These are phyloP conservation scores for Exophiala xenobiotica DNA, from an alignment of 2,329 filamentous ascomycete species.

Conservation along the genomic window DNA sequence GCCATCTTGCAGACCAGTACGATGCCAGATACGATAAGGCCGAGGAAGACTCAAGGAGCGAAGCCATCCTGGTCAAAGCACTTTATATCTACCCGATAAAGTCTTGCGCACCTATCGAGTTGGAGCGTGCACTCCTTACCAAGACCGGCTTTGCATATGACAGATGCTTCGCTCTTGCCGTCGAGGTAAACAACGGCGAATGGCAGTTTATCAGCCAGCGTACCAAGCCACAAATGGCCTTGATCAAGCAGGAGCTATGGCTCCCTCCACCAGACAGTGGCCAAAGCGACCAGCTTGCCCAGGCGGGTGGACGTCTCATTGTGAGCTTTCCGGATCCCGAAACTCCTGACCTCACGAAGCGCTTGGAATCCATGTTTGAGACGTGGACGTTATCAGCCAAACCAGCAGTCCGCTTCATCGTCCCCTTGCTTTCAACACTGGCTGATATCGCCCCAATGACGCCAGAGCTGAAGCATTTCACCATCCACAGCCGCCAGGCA, in stretches of 20 bases:
- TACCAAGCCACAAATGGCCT: slow-evolving; percentile 30
- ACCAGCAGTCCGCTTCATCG: slow-evolving; percentile 16
- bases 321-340: slow-evolving; percentile 23
- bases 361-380: slow-evolving; percentile 17
- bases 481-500: slow-evolving; percentile 20
- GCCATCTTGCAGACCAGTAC: background rate
- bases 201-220: slow-evolving; percentile 33
- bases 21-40: background rate
- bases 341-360: slow-evolving; percentile 5
- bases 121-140: slow-evolving; percentile 25
- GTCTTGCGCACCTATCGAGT: slow-evolving; percentile 28
- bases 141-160: slow-evolving; percentile 30
- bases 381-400: slow-evolving; percentile 18
- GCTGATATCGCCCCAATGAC: slow-evolving; percentile 6
- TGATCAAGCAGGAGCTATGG: slow-evolving; percentile 28
- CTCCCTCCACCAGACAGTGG: slow-evolving; percentile 20
- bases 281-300: slow-evolving; percentile 14
- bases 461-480: slow-evolving; percentile 14
- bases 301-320: slow-evolving; percentile 25
- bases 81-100: slow-evolving; percentile 31
- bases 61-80: slow-evolving; percentile 19
- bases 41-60: background rate
- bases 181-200: slow-evolving; percentile 10
- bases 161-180: slow-evolving; percentile 28
- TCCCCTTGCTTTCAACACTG: slow-evolving; percentile 16